Evolutionary conservation across 2,329 filamentous ascomycete genomes (phyloP).

Genomic region (Monosporascus sp.): DNA sequence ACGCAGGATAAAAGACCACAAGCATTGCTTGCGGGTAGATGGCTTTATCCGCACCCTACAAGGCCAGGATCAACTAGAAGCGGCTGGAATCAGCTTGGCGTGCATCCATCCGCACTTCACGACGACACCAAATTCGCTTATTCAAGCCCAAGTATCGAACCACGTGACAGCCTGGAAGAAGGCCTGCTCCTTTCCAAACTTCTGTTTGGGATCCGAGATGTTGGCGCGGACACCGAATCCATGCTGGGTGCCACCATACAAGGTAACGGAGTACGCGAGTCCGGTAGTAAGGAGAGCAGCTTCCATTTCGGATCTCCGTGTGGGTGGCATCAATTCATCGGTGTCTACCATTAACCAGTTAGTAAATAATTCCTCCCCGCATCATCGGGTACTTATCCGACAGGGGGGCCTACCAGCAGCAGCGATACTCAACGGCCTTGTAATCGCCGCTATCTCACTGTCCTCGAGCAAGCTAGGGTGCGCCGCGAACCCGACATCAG

Average conservation of each 20-base stretch:
- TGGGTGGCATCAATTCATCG: constrained; percentile 53
- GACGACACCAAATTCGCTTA: neutral
- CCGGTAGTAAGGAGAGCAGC: constrained; percentile 49
- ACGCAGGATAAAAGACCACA: no score
- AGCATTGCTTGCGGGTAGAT: no score
- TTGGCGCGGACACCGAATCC: constrained; percentile 71
- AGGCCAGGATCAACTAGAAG: no score
- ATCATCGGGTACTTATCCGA: neutral
- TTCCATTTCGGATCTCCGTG: constrained; percentile 53
- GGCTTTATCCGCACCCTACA: no score
- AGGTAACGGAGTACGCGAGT: constrained; percentile 60
- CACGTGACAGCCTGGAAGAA: constrained; percentile 72
- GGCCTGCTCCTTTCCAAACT: constrained; percentile 73
- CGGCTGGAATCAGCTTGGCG: no score
- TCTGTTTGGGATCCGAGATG: constrained; percentile 41
- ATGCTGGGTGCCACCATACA: constrained; percentile 66
- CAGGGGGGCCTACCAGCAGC: constrained; percentile 46
- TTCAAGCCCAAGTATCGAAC: constrained; percentile 55
- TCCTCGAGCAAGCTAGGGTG: constrained; percentile 59
- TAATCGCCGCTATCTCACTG: constrained; percentile 54
- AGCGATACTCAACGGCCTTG: constrained; percentile 55
- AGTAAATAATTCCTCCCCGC: constrained; percentile 2
- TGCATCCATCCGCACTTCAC: neutral
- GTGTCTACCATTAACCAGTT: constrained; percentile 36
- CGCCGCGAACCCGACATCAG: constrained; percentile 57